Evolutionary conservation across 805 yeast genomes (phyloP).

Genomic region (Spathaspora girioi): DNA sequence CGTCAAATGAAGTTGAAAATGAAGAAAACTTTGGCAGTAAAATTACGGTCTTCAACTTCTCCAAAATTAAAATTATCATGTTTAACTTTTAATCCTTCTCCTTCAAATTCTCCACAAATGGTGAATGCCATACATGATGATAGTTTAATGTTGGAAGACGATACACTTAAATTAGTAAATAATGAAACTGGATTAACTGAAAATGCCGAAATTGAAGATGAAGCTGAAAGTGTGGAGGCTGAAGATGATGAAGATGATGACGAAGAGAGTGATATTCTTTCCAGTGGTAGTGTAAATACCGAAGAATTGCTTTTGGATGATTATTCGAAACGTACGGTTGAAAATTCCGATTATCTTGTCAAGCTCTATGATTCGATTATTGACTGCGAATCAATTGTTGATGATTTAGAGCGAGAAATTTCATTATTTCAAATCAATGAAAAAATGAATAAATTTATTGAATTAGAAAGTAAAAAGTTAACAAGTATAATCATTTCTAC

Average conservation of each 20-base stretch:
- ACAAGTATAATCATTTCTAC: conserved; percentile 30
- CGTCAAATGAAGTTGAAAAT: conserved; percentile 30
- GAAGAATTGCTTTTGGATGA: neutral
- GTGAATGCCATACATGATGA: conserved; percentile 31
- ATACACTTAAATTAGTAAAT: conserved; percentile 29
- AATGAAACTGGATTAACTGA: conserved; percentile 18
- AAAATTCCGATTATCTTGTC: conserved; percentile 14
- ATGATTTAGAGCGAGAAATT: conserved; percentile 33
- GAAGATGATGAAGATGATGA: conserved; percentile 16
- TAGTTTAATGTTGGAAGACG: conserved; percentile 28
- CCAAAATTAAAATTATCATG: conserved; percentile 25
- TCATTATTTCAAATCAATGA: conserved; percentile 30
- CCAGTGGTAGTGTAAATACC: neutral
- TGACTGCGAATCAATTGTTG: conserved; percentile 29
- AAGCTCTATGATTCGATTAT: conserved; percentile 31
- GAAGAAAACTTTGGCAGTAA: conserved; percentile 25
- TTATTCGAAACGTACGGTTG: neutral
- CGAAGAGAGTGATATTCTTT: conserved; percentile 4
- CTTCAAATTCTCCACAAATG: conserved; percentile 40
- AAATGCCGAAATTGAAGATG: conserved; percentile 26
- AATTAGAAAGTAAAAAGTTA: conserved; percentile 29
- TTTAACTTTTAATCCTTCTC: conserved; percentile 24
- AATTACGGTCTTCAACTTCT: conserved; percentile 29
- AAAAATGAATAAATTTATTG: conserved; percentile 26
- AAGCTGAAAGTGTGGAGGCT: conserved; percentile 14